Percentiles rank a stretch among this genome's conserved stretches.
phyloP scores from a whole-genome alignment of 176 grass and related monocot species.

The Pharus latifolius region DNA sequence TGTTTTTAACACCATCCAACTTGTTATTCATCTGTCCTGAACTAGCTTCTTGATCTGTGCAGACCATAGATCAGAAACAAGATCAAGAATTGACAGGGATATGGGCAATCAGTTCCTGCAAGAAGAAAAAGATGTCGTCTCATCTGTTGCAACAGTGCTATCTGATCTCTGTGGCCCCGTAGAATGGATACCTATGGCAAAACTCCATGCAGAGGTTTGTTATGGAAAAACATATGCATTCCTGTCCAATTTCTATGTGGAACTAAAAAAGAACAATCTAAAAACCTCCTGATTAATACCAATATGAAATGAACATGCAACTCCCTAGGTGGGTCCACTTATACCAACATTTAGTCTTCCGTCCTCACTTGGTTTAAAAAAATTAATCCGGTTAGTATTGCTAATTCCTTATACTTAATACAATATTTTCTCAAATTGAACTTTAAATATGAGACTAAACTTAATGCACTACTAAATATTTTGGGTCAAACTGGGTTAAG shows the following conservation, averaged over 20 bases:
- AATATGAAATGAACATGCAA: no score
- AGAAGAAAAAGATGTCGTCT: slow-evolving; percentile 51
- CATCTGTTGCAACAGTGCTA: slow-evolving; percentile 25
- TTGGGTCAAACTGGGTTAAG: no score
- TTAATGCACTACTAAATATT: no score
- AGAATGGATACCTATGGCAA: slow-evolving; percentile 34
- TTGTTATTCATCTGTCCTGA: neutral
- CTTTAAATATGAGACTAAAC: no score
- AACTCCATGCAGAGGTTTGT: slow-evolving; percentile 57
- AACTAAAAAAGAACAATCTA: neutral
- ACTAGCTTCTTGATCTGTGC: neutral
- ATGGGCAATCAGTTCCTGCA: slow-evolving; percentile 19
- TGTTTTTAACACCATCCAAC: neutral
- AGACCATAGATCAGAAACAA: slow-evolving; percentile 23
- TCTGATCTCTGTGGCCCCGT: slow-evolving; percentile 18
- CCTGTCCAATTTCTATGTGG: neutral
- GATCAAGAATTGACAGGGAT: slow-evolving; percentile 33
- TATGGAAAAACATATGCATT: slow-evolving; percentile 1
- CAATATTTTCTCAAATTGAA: no score
- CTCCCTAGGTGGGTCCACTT: no score
- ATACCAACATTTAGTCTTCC: no score
- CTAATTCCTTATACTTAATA: no score
- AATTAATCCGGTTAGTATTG: no score
- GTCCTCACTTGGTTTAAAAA: no score
- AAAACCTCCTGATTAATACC: neutral